These are phyloP conservation scores for Ploettnerulaceae sp. DNA, from an alignment of 2,329 filamentous ascomycete genomes.

Conservation along the genomic window DNA sequence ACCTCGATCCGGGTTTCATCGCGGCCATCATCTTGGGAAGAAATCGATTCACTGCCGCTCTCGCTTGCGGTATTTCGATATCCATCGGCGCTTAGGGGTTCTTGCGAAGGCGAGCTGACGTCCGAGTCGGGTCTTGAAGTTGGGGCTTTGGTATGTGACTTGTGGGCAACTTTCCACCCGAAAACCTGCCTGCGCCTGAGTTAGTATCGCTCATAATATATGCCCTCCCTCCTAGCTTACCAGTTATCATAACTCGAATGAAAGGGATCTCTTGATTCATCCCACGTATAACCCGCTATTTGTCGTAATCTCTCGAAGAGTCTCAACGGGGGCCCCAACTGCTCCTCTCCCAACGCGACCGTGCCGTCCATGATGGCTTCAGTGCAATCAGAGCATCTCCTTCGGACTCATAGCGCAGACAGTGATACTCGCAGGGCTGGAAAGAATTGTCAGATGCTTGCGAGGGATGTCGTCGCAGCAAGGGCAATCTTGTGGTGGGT, in stretches of 20 bases:
- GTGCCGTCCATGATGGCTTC: conserved; percentile 27
- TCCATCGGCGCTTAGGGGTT: conserved; percentile 9
- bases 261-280: conserved; percentile 54
- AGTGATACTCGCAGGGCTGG: background rate
- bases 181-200: conserved; percentile 53
- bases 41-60: conserved; percentile 26
- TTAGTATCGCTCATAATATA: background rate
- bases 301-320: conserved; percentile 70
- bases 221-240: conserved; percentile 42
- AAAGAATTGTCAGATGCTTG: background rate
- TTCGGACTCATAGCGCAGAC: conserved; percentile 14
- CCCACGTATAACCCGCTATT: conserved; percentile 72
- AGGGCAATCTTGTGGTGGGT: background rate
- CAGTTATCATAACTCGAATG: conserved; percentile 84
- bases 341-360: conserved; percentile 24
- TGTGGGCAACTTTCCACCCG: conserved; percentile 45
- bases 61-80: conserved; percentile 17
- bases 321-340: conserved; percentile 58
- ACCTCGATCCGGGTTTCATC: conserved; percentile 42
- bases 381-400: conserved; percentile 5
- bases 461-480: background rate
- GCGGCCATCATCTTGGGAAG: conserved; percentile 16
- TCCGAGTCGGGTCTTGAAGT: conserved; percentile 36
- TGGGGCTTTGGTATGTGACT: conserved; percentile 29
- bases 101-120: conserved; percentile 12